Conservation (phyloP, 2,329 filamentous ascomycete species). For the Mycogone perniciosa region DNA sequence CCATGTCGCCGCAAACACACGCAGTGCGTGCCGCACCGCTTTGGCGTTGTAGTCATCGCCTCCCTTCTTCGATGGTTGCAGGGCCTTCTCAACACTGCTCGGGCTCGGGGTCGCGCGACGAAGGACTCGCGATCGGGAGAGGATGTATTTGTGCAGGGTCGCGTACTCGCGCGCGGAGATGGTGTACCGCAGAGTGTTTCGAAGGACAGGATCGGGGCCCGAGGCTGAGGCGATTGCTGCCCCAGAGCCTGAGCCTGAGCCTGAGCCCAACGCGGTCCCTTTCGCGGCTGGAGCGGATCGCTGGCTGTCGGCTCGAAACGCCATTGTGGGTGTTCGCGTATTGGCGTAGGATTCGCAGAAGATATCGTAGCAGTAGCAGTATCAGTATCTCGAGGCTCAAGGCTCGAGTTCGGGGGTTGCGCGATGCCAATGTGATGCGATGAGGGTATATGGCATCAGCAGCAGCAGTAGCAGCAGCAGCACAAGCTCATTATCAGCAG, state of each 20-base stretch:
- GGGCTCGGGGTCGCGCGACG: conserved; percentile 50
- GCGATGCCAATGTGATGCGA: no score
- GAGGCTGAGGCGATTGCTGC: not conserved
- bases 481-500: not conserved
- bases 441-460: no score
- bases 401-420: not conserved
- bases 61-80: conserved; percentile 25
- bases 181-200: conserved; percentile 81
- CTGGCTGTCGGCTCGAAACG: not conserved
- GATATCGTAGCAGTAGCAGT: not conserved
- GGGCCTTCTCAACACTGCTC: conserved; percentile 42
- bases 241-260: not conserved
- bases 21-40: conserved; percentile 62
- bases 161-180: conserved; percentile 82
- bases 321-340: not conserved
- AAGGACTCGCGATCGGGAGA: conserved; percentile 61
- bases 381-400: not conserved
- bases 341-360: not conserved
- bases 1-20: conserved; percentile 61
- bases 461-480: no score
- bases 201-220: conserved; percentile 61
- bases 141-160: conserved; percentile 72
- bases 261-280: not conserved
- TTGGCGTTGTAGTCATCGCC: conserved; percentile 63
- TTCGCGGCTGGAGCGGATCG: not conserved